A percentile compares a stretch with the other conserved stretches of the same genome.
These are phyloP conservation scores for Pestalotiopsis sp. DNA, from an alignment of 2,329 filamentous ascomycete genomes.

Conservation along the genomic window DNA sequence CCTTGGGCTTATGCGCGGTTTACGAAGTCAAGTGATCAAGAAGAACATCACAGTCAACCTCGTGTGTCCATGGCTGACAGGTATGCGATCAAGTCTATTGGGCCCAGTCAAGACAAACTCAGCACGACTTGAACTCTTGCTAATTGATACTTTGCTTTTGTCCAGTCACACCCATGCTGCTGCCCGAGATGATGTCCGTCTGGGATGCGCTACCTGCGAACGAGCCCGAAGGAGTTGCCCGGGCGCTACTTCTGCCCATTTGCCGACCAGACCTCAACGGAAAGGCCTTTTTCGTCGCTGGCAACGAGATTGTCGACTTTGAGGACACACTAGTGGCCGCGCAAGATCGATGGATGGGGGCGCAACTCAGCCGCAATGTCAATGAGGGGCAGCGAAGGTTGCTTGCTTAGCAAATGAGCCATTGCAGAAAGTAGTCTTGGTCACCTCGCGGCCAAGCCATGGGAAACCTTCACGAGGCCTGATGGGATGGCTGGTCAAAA, in stretches of 20 bases:
- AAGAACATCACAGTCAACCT: slow-evolving; percentile 1
- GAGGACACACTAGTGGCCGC: not conserved
- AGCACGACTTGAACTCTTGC: not conserved
- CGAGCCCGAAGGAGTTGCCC: not conserved
- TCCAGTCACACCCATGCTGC: not conserved
- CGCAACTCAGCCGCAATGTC: not conserved
- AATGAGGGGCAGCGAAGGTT: not conserved
- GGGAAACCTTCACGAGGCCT: no score
- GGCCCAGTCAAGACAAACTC: not conserved
- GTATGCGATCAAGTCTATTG: not conserved
- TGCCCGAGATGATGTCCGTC: not conserved
- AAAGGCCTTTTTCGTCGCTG: slow-evolving; percentile 7
- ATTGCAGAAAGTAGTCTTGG: no score
- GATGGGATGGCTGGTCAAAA: no score
- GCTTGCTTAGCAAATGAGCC: not conserved
- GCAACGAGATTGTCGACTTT: not conserved
- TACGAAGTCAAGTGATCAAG: not conserved
- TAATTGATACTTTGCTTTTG: not conserved
- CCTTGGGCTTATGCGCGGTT: not conserved
- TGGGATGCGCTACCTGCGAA: not conserved
- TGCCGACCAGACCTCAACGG: not conserved
- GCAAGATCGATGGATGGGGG: not conserved
- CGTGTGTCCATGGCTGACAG: not conserved
- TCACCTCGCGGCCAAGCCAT: no score
- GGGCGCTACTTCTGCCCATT: not conserved